Percentiles rank a stretch among this genome's conserved stretches.
phyloP scores from a whole-genome alignment of 345 rosid species.

The Barbarea vulgaris region DNA sequence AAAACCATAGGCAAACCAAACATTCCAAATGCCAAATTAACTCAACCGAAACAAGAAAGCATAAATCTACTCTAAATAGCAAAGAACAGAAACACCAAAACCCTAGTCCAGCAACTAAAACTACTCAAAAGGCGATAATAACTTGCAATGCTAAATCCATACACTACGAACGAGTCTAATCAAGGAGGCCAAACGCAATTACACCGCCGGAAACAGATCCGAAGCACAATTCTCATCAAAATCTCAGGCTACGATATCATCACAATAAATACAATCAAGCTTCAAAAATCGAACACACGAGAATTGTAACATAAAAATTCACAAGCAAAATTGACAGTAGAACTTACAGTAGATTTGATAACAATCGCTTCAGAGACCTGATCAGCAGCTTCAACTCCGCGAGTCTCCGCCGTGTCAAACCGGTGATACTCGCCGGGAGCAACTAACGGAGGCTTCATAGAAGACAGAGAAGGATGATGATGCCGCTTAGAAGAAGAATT shows the following conservation, averaged over 20 bases:
- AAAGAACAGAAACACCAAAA: constrained; percentile 12
- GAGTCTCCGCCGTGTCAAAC: constrained; percentile 50
- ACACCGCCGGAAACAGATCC: constrained; percentile 39
- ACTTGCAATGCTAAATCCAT: constrained; percentile 37
- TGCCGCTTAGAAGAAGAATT: constrained; percentile 48
- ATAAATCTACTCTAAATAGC: constrained; percentile 22
- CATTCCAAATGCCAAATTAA: background rate
- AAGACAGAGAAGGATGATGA: constrained; percentile 52
- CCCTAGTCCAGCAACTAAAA: constrained; percentile 34
- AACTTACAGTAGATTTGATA: constrained; percentile 70
- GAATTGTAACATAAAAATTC: background rate
- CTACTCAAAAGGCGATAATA: background rate
- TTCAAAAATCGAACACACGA: constrained; percentile 7
- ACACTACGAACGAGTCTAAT: background rate
- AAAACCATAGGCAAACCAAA: constrained; percentile 2
- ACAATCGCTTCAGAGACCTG: constrained; percentile 61
- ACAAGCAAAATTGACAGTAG: background rate
- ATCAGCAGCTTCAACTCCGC: constrained; percentile 46
- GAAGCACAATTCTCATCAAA: constrained; percentile 28
- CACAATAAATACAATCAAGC: background rate
- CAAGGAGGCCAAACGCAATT: background rate
- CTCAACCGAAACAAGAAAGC: background rate
- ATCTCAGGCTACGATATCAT: background rate
- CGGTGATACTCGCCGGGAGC: constrained; percentile 77
- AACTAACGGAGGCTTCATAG: constrained; percentile 72